These are phyloP conservation scores for Tuber umbilicatum DNA, from an alignment of 495 filamentous ascomycete genomes.

Conservation along the genomic window DNA sequence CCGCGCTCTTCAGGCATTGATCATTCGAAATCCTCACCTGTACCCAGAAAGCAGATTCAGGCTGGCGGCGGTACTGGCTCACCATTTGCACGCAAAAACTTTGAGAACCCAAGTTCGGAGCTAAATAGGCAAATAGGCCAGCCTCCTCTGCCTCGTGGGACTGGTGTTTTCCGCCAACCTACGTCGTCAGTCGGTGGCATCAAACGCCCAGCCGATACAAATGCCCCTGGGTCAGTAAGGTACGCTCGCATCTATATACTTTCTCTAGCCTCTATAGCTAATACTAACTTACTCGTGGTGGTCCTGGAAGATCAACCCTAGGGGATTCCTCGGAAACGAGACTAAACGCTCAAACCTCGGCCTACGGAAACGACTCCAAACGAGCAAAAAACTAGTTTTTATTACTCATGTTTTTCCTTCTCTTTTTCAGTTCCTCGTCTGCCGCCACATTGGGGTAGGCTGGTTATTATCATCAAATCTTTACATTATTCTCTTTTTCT, in stretches of 20 bases:
- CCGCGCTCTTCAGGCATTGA: constrained; percentile 40
- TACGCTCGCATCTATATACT: background rate
- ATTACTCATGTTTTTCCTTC: background rate
- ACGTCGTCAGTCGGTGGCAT: constrained; percentile 29
- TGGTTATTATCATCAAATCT: background rate
- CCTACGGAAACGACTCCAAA: constrained; percentile 34
- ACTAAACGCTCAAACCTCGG: constrained; percentile 27
- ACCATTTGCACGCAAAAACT: constrained; percentile 30
- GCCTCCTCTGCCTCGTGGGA: constrained; percentile 32
- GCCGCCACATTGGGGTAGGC: background rate
- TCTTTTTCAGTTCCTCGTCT: background rate
- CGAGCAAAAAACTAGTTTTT: constrained; percentile 9
- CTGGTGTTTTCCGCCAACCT: constrained; percentile 33
- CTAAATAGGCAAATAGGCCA: constrained; percentile 37
- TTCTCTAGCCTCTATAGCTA: background rate
- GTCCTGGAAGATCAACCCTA: constrained; percentile 25
- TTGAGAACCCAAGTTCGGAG: constrained; percentile 35
- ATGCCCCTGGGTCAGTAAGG: constrained; percentile 13
- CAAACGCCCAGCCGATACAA: constrained; percentile 30
- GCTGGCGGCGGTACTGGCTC: constrained; percentile 13
- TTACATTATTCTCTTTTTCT: background rate
- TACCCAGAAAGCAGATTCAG: constrained; percentile 34
- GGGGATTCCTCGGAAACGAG: constrained; percentile 29
- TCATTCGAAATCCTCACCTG: constrained; percentile 40
- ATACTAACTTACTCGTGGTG: constrained; percentile 17